A percentile compares a stretch with the other conserved stretches of the same genome.
phyloP scores from a whole-genome alignment of 2,329 filamentous ascomycete species.

The Ceratocystiopsis minuta region DNA sequence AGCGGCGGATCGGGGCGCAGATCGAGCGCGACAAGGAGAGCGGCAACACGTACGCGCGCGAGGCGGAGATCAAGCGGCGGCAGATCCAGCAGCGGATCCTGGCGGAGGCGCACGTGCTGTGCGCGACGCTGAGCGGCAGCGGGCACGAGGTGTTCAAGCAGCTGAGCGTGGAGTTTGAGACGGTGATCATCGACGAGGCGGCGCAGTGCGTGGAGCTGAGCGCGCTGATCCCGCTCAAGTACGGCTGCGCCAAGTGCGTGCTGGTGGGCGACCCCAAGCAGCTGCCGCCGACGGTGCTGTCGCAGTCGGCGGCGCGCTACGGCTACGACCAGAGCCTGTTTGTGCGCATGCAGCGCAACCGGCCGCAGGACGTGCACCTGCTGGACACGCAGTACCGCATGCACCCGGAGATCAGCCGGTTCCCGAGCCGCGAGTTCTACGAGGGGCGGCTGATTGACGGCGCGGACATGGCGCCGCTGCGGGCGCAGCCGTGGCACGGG shows the following conservation, averaged over 20 bases:
- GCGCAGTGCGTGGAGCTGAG: constrained; percentile 96
- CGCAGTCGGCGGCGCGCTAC: constrained; percentile 76
- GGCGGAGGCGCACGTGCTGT: constrained; percentile 79
- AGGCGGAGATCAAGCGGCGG: constrained; percentile 70
- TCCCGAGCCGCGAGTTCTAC: constrained; percentile 86
- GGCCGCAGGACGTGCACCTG: constrained; percentile 73
- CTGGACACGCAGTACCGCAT: constrained; percentile 98
- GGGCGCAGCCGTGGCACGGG: constrained; percentile 69
- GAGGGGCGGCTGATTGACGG: constrained; percentile 76
- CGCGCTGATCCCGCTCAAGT: constrained; percentile 90
- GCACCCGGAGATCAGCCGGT: constrained; percentile 89
- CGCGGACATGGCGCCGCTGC: constrained; percentile 58
- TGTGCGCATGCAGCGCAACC: constrained; percentile 91
- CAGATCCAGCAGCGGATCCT: constrained; percentile 81
- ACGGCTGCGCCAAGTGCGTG: constrained; percentile 91
- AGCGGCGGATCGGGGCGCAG: constrained; percentile 62
- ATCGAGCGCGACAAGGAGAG: constrained; percentile 81
- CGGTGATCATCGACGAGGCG: constrained; percentile 93
- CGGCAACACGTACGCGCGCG: constrained; percentile 63
- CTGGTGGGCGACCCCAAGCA: constrained; percentile 97
- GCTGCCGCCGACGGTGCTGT: constrained; percentile 85
- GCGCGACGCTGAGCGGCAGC: constrained; percentile 83
- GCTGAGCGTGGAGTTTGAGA: constrained; percentile 91
- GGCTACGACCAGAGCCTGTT: constrained; percentile 97
- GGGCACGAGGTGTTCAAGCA: constrained; percentile 96